Evolutionary conservation across 148 eudicot genomes (phyloP).

Genomic region (Talinum fruticosum): DNA sequence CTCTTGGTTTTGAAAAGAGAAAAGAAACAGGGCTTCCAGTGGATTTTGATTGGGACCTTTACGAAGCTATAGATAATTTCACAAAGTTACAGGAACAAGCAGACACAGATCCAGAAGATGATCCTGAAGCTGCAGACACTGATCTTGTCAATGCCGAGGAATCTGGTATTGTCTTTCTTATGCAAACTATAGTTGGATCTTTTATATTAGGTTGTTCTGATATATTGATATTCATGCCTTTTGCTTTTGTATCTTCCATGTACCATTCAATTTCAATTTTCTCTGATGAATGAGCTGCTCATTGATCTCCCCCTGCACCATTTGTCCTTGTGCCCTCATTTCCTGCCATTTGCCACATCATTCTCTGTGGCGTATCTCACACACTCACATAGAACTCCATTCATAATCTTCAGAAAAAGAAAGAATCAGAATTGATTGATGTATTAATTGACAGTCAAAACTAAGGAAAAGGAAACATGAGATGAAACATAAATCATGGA

Average conservation of each 20-base stretch:
- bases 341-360: neutral
- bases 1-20: conserved; percentile 33
- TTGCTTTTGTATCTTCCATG: neutral
- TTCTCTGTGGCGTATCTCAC: neutral
- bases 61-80: conserved; percentile 38
- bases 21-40: conserved; percentile 34
- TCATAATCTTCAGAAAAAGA: too few species aligned
- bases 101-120: conserved; percentile 46
- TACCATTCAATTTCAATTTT: neutral
- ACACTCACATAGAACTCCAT: too few species aligned
- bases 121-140: conserved; percentile 33
- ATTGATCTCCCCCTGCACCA: too few species aligned
- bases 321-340: neutral
- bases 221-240: neutral
- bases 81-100: conserved; percentile 34
- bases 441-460: too few species aligned
- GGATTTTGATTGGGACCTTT: conserved; percentile 48
- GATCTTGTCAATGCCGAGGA: conserved; percentile 21
- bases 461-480: too few species aligned
- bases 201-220: neutral
- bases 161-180: conserved; percentile 34
- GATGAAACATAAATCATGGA: too few species aligned
- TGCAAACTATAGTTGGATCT: neutral
- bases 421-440: too few species aligned
- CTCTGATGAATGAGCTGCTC: neutral